Conservation (phyloP, 2,329 filamentous ascomycete genomes). For the Alternaria incomplexa region DNA sequence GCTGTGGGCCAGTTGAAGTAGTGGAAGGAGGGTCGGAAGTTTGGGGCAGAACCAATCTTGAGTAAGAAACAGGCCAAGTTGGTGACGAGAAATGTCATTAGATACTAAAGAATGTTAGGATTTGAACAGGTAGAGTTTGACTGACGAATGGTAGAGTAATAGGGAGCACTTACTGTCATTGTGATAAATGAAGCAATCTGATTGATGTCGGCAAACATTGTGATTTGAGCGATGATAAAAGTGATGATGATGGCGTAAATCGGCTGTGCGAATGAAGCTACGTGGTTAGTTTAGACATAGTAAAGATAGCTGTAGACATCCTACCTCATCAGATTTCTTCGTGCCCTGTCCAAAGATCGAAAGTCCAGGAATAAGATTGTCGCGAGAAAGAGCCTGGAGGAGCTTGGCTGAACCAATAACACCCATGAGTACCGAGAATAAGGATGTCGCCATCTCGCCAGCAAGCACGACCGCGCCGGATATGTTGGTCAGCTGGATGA, state of each 20-base stretch:
- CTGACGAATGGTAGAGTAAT: neutral
- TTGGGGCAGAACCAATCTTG: constrained; percentile 85
- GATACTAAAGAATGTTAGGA: constrained; percentile 56
- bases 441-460: constrained; percentile 80
- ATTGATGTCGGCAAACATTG: constrained; percentile 83
- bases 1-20: constrained; percentile 90
- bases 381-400: constrained; percentile 80
- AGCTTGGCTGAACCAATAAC: constrained; percentile 85
- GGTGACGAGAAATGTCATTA: constrained; percentile 90
- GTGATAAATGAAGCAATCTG: constrained; percentile 89
- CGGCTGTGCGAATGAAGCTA: constrained; percentile 51
- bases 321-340: constrained; percentile 67
- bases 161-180: constrained; percentile 64
- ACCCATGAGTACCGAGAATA: constrained; percentile 88
- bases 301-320: neutral
- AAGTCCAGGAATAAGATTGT: constrained; percentile 78
- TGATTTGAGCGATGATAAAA: constrained; percentile 76
- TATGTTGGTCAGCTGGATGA: constrained; percentile 83
- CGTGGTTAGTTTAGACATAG: neutral
- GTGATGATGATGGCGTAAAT: constrained; percentile 78
- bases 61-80: constrained; percentile 87
- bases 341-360: constrained; percentile 76
- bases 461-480: constrained; percentile 75
- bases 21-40: constrained; percentile 86
- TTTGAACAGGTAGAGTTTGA: neutral